Percentiles rank a stretch among this genome's conserved stretches.
These are phyloP conservation scores for Trichophyton benhamiae DNA, from an alignment of 2,329 filamentous ascomycete species.

Conservation along the genomic window DNA sequence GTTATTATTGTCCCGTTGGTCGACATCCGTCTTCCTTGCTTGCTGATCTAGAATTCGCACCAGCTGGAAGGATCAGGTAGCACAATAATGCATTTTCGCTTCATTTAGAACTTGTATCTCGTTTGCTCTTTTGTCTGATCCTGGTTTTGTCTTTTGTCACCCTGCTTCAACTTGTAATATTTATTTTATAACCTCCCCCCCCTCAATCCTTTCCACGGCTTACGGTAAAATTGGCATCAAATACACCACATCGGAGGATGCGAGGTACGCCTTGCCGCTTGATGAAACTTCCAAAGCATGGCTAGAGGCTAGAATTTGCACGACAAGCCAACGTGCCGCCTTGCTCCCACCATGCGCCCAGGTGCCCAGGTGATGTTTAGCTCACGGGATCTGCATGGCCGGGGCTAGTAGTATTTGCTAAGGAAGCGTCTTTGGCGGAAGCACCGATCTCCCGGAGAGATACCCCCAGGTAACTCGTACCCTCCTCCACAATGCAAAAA, in stretches of 20 bases:
- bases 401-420: too few relatives aligned
- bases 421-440: not conserved
- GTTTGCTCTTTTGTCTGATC: not conserved
- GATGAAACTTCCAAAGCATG: not conserved
- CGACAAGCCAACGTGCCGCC: too few relatives aligned
- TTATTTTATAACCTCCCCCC: not conserved
- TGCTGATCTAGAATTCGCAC: not conserved
- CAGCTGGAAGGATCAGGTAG: not conserved
- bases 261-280: not conserved
- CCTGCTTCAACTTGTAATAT: not conserved
- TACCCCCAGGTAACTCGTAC: not conserved
- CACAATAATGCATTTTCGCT: not conserved
- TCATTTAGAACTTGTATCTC: not conserved
- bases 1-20: not conserved
- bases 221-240: not conserved
- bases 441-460: not conserved
- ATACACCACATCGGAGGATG: not conserved
- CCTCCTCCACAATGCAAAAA: not conserved
- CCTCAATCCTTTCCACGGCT: not conserved
- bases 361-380: not conserved
- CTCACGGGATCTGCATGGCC: not conserved
- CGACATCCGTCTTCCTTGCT: not conserved
- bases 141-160: not conserved
- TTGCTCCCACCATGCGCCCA: too few relatives aligned
- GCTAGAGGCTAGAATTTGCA: not conserved